A percentile compares a stretch with the other conserved stretches of the same genome.
Evolutionary conservation across 495 filamentous ascomycete genomes (phyloP).

Genomic region (Talaromyces ruber): DNA sequence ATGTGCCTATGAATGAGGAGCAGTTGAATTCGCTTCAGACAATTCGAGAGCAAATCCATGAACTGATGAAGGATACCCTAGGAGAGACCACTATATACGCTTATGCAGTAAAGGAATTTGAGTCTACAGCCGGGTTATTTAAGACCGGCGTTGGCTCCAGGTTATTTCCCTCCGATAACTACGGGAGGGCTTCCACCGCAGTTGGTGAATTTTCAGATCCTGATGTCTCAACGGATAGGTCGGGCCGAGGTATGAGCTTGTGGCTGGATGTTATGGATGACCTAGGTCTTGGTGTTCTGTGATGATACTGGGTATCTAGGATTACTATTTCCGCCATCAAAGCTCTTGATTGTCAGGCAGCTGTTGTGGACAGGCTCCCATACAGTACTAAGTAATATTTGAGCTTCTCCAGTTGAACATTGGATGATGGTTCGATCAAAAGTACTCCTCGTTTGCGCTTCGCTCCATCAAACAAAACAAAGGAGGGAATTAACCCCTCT

Average conservation of each 20-base stretch:
- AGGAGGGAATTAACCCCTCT: no score
- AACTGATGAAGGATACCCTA: not conserved
- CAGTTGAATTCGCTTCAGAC: not conserved
- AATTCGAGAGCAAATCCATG: not conserved
- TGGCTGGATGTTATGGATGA: constrained; percentile 5
- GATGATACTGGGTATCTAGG: not conserved
- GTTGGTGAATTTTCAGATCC: not conserved
- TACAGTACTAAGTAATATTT: no score
- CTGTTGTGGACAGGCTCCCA: not conserved
- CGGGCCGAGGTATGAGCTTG: not conserved
- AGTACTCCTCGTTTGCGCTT: no score
- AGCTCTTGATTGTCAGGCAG: not conserved
- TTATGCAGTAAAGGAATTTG: not conserved
- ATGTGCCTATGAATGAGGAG: not conserved
- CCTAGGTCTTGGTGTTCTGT: constrained; percentile 1
- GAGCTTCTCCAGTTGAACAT: no score
- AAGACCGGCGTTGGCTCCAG: not conserved
- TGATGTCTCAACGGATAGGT: not conserved
- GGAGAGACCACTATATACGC: constrained; percentile 1
- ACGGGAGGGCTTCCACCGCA: not conserved
- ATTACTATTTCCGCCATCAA: not conserved
- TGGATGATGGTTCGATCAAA: no score
- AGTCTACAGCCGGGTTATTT: not conserved
- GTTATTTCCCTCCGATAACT: not conserved
- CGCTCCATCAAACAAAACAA: no score